Conservation (phyloP, 164 flowering plant species). For the Dillenia suffruticosa region DNA sequence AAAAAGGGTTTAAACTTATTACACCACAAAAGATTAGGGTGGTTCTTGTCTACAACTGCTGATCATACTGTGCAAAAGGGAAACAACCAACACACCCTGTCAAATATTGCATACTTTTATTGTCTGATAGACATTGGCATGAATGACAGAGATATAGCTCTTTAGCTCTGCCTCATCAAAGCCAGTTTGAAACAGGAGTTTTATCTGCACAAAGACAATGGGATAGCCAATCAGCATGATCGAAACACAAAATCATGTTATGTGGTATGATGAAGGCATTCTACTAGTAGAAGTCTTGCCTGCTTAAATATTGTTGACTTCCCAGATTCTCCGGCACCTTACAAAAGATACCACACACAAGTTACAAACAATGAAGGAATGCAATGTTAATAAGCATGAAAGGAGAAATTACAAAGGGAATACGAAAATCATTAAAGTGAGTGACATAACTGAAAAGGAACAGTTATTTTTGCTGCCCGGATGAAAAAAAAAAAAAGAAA, state of each 20-base stretch:
- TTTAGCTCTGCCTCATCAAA: conserved; percentile 87
- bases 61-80: conserved; percentile 33
- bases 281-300: conserved; percentile 32
- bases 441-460: too few relatives aligned
- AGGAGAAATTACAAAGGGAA: too few relatives aligned
- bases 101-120: conserved; percentile 93
- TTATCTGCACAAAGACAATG: conserved; percentile 57
- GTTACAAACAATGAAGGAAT: conserved; percentile 1
- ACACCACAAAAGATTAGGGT: not conserved
- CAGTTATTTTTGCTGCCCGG: too few relatives aligned
- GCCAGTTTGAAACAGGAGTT: conserved; percentile 92
- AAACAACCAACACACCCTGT: conserved; percentile 93
- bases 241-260: not conserved
- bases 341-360: conserved; percentile 7
- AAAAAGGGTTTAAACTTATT: not conserved
- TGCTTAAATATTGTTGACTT: conserved; percentile 99
- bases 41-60: conserved; percentile 6
- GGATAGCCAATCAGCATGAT: conserved; percentile 6
- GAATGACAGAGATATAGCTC: conserved; percentile 83
- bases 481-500: too few relatives aligned
- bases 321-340: conserved; percentile 98
- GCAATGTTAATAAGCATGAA: too few relatives aligned
- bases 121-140: conserved; percentile 98
- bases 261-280: not conserved
- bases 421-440: too few relatives aligned